phyloP scores from a whole-genome alignment of 2,329 filamentous ascomycete species.

The Cryoendolithus antarcticus region DNA sequence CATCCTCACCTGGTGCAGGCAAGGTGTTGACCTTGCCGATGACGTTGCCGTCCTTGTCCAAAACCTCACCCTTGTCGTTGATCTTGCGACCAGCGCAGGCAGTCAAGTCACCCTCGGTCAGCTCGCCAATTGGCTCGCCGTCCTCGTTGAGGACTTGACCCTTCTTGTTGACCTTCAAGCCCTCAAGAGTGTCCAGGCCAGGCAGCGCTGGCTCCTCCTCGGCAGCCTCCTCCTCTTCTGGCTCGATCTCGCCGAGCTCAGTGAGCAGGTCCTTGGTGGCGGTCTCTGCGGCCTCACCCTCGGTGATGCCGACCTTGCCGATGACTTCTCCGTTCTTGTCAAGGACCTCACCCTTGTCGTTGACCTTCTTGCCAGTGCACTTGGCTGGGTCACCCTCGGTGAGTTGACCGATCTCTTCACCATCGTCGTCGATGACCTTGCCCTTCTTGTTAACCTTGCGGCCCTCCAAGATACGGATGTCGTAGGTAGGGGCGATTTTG shows the following conservation, averaged over 20 bases:
- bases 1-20: constrained; percentile 27
- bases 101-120: constrained; percentile 44
- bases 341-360: constrained; percentile 39
- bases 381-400: constrained; percentile 33
- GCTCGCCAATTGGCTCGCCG: constrained; percentile 41
- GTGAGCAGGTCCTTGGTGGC: constrained; percentile 37
- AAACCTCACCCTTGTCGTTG: constrained; percentile 51
- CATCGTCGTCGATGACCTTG: constrained; percentile 39
- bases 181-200: constrained; percentile 36
- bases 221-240: constrained; percentile 19
- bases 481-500: constrained; percentile 27
- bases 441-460: constrained; percentile 47
- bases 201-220: constrained; percentile 24
- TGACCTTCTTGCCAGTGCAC: constrained; percentile 36
- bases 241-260: constrained; percentile 32
- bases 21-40: constrained; percentile 48
- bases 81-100: constrained; percentile 55
- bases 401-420: constrained; percentile 39
- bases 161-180: constrained; percentile 48
- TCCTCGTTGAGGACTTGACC: constrained; percentile 41
- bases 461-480: constrained; percentile 38
- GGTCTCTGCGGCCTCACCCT: constrained; percentile 38
- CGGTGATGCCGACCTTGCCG: constrained; percentile 36
- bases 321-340: constrained; percentile 39
- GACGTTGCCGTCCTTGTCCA: constrained; percentile 51